These are phyloP conservation scores for Entomortierella lignicola DNA, from an alignment of 192 early-diverging fungal genomes.

Conservation along the genomic window DNA sequence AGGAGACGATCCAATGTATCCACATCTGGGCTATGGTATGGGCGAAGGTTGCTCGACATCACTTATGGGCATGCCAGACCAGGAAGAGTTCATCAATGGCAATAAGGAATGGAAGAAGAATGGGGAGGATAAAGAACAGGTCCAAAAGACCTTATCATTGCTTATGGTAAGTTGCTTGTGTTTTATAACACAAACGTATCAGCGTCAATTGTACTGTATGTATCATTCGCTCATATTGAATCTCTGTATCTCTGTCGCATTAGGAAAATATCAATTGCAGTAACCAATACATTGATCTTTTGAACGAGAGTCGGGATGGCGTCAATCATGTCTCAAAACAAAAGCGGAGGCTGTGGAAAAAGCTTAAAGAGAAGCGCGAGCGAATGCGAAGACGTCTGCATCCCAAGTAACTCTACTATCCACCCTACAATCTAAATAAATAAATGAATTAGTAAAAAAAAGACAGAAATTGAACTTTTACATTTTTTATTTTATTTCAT, in stretches of 20 bases:
- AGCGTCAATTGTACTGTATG: not conserved
- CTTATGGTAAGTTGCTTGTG: constrained; percentile 37
- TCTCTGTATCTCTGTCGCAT: not conserved
- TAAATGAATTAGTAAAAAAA: not conserved
- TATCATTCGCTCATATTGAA: not conserved
- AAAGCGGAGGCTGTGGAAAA: constrained; percentile 61
- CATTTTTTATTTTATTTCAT: too few relatives aligned
- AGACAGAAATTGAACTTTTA: not conserved
- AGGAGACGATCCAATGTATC: constrained; percentile 71
- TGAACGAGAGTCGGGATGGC: constrained; percentile 63
- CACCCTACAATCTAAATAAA: not conserved
- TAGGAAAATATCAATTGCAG: constrained; percentile 72
- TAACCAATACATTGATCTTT: constrained; percentile 67
- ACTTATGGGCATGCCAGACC: constrained; percentile 38
- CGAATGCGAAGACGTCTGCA: constrained; percentile 26
- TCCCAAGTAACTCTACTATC: not conserved
- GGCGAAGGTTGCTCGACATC: constrained; percentile 43
- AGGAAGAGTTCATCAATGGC: constrained; percentile 22
- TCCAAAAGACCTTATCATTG: constrained; percentile 39
- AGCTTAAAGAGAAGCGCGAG: constrained; percentile 56
- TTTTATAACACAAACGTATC: constrained; percentile 7
- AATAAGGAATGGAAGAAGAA: constrained; percentile 50
- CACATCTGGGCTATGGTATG: constrained; percentile 65
- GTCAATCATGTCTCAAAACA: constrained; percentile 63
- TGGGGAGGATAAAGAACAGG: constrained; percentile 39